phyloP scores from a whole-genome alignment of 768 basidiomycete genomes.

The Boletus pseudo-olivaceus region DNA sequence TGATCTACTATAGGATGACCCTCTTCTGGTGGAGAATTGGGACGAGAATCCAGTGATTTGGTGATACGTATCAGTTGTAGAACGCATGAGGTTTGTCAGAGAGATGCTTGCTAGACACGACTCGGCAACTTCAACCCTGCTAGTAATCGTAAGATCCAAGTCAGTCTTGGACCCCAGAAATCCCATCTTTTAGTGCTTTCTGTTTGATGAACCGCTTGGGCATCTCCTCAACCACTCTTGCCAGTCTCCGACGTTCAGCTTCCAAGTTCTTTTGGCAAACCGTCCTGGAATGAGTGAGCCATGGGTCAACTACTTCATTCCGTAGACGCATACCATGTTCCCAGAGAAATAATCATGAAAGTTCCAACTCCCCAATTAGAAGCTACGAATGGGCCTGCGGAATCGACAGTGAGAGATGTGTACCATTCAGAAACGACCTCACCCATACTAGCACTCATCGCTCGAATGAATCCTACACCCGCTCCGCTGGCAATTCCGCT shows the following conservation, averaged over 20 bases:
- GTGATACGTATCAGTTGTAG: constrained; percentile 33
- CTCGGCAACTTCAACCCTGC: neutral
- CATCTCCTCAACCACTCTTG: constrained; percentile 57
- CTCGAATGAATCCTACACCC: constrained; percentile 73
- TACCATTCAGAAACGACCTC: neutral
- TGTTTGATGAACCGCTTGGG: constrained; percentile 52
- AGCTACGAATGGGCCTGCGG: constrained; percentile 53
- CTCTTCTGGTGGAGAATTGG: constrained; percentile 74
- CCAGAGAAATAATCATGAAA: constrained; percentile 62
- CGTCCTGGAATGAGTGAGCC: constrained; percentile 42
- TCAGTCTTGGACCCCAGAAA: constrained; percentile 3
- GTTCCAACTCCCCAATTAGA: constrained; percentile 80
- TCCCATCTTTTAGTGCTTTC: constrained; percentile 32
- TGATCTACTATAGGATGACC: constrained; percentile 48
- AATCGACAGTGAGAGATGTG: constrained; percentile 4
- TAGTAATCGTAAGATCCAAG: neutral
- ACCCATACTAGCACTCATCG: constrained; percentile 57
- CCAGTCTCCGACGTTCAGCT: constrained; percentile 52
- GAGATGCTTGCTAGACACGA: neutral
- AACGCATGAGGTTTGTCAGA: neutral
- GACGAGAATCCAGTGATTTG: constrained; percentile 51
- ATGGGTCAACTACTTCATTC: neutral
- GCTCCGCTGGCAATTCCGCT: constrained; percentile 77
- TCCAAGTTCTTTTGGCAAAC: constrained; percentile 57
- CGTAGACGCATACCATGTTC: constrained; percentile 56